Percentiles rank a stretch among this genome's conserved stretches.
Conservation (phyloP, 1,139 yeast genomes). For the Blastobotrys proliferans region DNA sequence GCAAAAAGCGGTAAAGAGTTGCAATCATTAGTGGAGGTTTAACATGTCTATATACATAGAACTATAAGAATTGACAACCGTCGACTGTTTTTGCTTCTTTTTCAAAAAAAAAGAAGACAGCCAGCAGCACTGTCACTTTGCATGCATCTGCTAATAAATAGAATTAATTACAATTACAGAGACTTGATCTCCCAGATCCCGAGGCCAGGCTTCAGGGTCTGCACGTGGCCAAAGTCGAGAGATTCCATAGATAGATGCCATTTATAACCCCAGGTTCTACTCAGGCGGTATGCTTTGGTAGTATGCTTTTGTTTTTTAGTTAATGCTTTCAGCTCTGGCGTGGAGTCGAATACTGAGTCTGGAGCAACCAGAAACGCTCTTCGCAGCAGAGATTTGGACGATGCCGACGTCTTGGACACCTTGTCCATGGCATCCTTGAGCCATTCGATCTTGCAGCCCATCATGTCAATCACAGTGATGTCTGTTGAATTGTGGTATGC, state of each 20-base stretch:
- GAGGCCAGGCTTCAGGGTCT: constrained; percentile 56
- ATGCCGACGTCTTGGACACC: constrained; percentile 16
- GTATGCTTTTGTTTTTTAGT: constrained; percentile 3
- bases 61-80: too few relatives aligned
- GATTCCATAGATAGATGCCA: constrained; percentile 28
- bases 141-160: too few relatives aligned
- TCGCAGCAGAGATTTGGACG: constrained; percentile 16
- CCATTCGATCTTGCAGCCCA: constrained; percentile 48
- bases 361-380: constrained; percentile 46
- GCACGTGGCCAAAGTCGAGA: constrained; percentile 40
- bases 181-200: constrained; percentile 43
- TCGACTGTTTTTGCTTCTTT: too few relatives aligned
- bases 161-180: constrained; percentile 1
- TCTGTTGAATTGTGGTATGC: constrained; percentile 22
- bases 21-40: too few relatives aligned
- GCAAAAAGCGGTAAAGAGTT: not conserved
- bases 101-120: too few relatives aligned
- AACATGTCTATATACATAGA: too few relatives aligned
- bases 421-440: constrained; percentile 24
- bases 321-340: constrained; percentile 2
- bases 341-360: constrained; percentile 30
- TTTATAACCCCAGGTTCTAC: constrained; percentile 24
- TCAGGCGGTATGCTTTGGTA: constrained; percentile 14
- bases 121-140: too few relatives aligned
- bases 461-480: constrained; percentile 45